These are phyloP conservation scores for Cucumis sativus DNA, from an alignment of 306 rosid species.

Conservation along the genomic window DNA sequence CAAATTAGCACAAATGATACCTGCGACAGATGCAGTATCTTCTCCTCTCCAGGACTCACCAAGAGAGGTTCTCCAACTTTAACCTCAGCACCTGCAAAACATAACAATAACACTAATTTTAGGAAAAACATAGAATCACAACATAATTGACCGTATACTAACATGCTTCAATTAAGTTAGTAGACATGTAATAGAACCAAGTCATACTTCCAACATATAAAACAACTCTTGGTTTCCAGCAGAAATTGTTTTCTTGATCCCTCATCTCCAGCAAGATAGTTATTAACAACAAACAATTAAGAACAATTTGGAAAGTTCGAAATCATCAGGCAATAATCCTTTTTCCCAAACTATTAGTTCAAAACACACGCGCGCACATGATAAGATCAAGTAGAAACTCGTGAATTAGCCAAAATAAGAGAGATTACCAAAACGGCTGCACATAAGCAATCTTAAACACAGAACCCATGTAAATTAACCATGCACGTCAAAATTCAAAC, in stretches of 20 bases:
- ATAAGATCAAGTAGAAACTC: not conserved
- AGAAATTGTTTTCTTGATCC: not conserved
- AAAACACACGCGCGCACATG: not conserved
- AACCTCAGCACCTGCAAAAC: slow-evolving; percentile 6
- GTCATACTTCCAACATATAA: not conserved
- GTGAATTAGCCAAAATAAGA: not conserved
- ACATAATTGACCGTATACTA: not conserved
- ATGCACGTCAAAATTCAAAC: slow-evolving; percentile 1
- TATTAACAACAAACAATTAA: not conserved
- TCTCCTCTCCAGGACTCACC: slow-evolving; percentile 5
- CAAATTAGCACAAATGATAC: not conserved
- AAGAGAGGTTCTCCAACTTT: slow-evolving; percentile 8
- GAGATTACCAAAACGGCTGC: not conserved
- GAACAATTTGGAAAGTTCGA: not conserved
- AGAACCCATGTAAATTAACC: not conserved
- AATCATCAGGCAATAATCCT: not conserved
- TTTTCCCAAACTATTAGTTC: not conserved
- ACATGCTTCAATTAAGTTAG: not conserved
- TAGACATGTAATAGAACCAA: not conserved
- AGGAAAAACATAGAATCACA: not conserved
- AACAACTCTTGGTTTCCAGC: not conserved
- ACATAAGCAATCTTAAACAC: not conserved
- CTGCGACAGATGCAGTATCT: slow-evolving; percentile 10
- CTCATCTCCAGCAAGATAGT: not conserved
- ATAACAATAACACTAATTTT: not conserved